phyloP scores from a whole-genome alignment of 805 yeast genomes.

The Metschnikowia noctiluminum region DNA sequence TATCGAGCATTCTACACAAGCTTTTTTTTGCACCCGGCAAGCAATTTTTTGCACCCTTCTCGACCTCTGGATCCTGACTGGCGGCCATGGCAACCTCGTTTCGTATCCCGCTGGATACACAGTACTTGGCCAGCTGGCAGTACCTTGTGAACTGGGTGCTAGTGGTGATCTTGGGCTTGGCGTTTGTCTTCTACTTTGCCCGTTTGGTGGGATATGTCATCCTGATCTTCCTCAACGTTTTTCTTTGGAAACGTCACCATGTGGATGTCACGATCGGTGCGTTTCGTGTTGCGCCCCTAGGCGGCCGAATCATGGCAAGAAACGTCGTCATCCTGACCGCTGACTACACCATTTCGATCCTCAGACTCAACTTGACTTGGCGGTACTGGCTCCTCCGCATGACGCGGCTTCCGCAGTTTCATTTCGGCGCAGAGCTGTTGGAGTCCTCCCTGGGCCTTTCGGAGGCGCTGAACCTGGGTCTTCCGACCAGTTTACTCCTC shows the following conservation, averaged over 20 bases:
- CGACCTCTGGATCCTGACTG: too few relatives aligned
- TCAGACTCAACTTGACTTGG: slow-evolving; percentile 82
- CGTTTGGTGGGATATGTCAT: slow-evolving; percentile 62
- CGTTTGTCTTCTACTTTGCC: slow-evolving; percentile 72
- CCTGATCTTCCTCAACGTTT: slow-evolving; percentile 47
- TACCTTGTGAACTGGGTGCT: slow-evolving; percentile 83
- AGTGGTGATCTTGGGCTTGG: slow-evolving; percentile 56
- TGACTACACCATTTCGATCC: slow-evolving; percentile 66
- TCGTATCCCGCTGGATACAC: slow-evolving; percentile 1
- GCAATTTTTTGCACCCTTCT: too few relatives aligned
- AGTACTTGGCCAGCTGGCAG: slow-evolving; percentile 45
- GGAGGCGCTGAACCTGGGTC: slow-evolving; percentile 38
- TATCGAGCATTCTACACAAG: too few relatives aligned
- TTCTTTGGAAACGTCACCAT: slow-evolving; percentile 61
- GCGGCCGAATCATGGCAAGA: slow-evolving; percentile 77
- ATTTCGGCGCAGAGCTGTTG: slow-evolving; percentile 12
- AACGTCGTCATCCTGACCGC: slow-evolving; percentile 71
- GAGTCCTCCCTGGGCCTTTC: slow-evolving; percentile 8
- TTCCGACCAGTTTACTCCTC: slow-evolving; percentile 56
- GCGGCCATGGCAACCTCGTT: slow-evolving; percentile 3
- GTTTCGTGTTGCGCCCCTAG: slow-evolving; percentile 70
- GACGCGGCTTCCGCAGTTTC: slow-evolving; percentile 39
- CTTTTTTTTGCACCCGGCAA: too few relatives aligned
- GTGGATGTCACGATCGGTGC: slow-evolving; percentile 68
- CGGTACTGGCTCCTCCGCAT: slow-evolving; percentile 71